Percentiles rank a stretch among this genome's conserved stretches.
Evolutionary conservation across 2,329 filamentous ascomycete genomes (phyloP).

Genomic region (Epichloe elymi): DNA sequence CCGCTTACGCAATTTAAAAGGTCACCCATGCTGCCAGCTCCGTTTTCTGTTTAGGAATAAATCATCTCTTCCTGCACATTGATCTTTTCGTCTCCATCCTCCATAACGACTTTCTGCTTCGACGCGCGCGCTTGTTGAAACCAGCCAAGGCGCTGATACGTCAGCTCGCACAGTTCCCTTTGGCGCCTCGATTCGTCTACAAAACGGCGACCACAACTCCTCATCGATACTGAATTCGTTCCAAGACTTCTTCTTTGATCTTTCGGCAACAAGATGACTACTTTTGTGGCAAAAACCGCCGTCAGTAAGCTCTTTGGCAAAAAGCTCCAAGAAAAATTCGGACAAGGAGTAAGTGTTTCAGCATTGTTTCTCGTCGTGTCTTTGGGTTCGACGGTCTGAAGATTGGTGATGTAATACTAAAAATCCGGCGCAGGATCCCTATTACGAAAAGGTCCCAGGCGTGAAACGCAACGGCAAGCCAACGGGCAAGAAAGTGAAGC

Average conservation of each 20-base stretch:
- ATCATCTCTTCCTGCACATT: neutral
- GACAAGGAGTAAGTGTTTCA: conserved; percentile 32
- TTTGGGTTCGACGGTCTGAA: neutral
- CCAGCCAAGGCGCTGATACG: neutral
- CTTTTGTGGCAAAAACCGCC: conserved; percentile 38
- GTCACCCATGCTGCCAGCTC: neutral
- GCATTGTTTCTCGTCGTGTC: neutral
- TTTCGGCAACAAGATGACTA: conserved; percentile 31
- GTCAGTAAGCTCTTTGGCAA: conserved; percentile 46
- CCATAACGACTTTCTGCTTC: neutral
- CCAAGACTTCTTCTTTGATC: neutral
- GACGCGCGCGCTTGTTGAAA: neutral
- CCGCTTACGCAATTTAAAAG: too few relatives aligned
- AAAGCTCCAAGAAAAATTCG: conserved; percentile 43
- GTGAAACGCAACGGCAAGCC: conserved; percentile 53
- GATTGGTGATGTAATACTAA: conserved; percentile 13
- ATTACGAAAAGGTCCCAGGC: conserved; percentile 71
- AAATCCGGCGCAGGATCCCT: conserved; percentile 56
- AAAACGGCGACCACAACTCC: neutral
- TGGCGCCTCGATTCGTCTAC: neutral
- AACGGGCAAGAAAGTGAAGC: conserved; percentile 62
- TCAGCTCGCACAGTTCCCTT: neutral
- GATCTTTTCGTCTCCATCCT: neutral
- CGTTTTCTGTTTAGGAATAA: neutral
- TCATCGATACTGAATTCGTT: neutral